Conservation (phyloP, 768 basidiomycete genomes). For the Boletus rubescentipes region DNA sequence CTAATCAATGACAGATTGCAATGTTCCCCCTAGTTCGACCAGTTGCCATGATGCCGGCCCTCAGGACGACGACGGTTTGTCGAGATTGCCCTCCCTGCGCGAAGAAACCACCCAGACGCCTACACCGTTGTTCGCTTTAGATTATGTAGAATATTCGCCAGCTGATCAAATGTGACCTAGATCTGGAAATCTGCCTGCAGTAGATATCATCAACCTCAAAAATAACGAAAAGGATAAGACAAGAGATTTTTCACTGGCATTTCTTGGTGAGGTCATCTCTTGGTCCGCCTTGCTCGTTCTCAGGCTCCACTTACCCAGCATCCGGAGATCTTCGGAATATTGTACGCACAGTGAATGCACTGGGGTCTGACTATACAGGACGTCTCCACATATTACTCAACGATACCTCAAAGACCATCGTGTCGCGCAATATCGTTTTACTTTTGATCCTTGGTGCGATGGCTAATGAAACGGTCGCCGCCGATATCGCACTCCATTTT, state of each 20-base stretch:
- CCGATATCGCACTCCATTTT: constrained; percentile 46
- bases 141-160: not conserved
- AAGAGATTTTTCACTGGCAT: constrained; percentile 23
- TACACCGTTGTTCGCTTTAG: constrained; percentile 26
- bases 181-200: constrained; percentile 25
- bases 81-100: not conserved
- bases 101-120: not conserved
- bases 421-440: constrained; percentile 40
- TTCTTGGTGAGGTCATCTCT: constrained; percentile 15
- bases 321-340: constrained; percentile 49
- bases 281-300: not conserved
- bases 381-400: constrained; percentile 41
- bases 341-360: constrained; percentile 40
- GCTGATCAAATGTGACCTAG: constrained; percentile 10
- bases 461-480: constrained; percentile 32
- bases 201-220: constrained; percentile 28
- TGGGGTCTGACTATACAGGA: constrained; percentile 42
- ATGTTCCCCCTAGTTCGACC: not conserved
- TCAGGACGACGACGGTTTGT: not conserved
- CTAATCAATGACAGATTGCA: constrained; percentile 16
- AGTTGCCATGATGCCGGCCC: not conserved
- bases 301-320: constrained; percentile 20
- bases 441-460: constrained; percentile 39
- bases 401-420: constrained; percentile 32
- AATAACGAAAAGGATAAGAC: constrained; percentile 21